Percentiles rank a stretch among this genome's conserved stretches.
Evolutionary conservation across 2,329 filamentous ascomycete genomes (phyloP).

Genomic region (Colletotrichum paranaense): DNA sequence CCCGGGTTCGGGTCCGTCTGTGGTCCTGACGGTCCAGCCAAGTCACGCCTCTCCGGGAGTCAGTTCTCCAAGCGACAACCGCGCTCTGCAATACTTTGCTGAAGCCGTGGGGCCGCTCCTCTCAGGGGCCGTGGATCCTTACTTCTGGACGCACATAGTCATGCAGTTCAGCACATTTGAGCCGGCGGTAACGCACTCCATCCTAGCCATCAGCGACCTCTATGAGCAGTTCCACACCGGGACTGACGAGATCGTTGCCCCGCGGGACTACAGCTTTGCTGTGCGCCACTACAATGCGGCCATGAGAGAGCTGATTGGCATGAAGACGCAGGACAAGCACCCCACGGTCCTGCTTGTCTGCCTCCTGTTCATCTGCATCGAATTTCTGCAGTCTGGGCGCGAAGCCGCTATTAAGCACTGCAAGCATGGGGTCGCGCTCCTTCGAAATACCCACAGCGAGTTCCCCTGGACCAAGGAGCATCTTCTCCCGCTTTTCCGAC

Average conservation of each 20-base stretch:
- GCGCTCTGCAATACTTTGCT: constrained; percentile 47
- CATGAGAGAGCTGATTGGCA: constrained; percentile 54
- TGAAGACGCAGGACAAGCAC: constrained; percentile 39
- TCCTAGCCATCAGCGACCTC: constrained; percentile 60
- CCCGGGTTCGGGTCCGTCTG: constrained; percentile 27
- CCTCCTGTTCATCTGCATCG: constrained; percentile 65
- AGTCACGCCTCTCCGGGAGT: constrained; percentile 32
- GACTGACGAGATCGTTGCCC: neutral
- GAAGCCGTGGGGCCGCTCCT: constrained; percentile 47
- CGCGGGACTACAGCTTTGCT: constrained; percentile 45
- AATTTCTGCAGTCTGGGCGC: constrained; percentile 54
- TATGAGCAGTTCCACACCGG: constrained; percentile 48
- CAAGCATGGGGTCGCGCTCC: constrained; percentile 29
- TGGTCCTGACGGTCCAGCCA: constrained; percentile 25
- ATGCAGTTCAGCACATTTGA: constrained; percentile 57
- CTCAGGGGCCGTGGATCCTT: constrained; percentile 53
- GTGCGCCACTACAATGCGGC: constrained; percentile 61
- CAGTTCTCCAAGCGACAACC: constrained; percentile 22
- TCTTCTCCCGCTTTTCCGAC: constrained; percentile 21
- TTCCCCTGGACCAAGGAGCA: constrained; percentile 30
- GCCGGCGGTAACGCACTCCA: constrained; percentile 59
- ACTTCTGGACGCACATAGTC: constrained; percentile 58
- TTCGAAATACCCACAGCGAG: constrained; percentile 15
- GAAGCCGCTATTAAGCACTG: constrained; percentile 26
- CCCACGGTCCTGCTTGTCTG: constrained; percentile 55